Base-by-base conservation (phyloP, 208 protist species). In the Spongospora subterranea region DNA sequence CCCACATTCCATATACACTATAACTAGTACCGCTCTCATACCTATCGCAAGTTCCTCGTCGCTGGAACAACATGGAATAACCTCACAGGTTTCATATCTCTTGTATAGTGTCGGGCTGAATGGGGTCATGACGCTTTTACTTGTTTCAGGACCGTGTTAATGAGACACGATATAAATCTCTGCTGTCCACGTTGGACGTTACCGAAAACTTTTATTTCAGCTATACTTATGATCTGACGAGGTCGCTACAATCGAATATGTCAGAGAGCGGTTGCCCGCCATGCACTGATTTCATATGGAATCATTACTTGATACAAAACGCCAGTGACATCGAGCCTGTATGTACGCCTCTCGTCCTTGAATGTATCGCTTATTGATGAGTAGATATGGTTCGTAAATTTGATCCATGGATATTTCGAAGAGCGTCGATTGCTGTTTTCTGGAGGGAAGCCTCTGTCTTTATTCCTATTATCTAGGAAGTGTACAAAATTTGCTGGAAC, bases 351-450 rank as follows among this genome's bases (percentile, higher is more conserved):
- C 24, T 24, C 50, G 50, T 60, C 6, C 50, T 60, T 6, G 50
- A 29, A 60, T 6, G 24, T 29, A 24, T 60, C 50, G 24, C 50
- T 60, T 29, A 82, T 35, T 82, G 40, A 82, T 41, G 77, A 88
- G 11, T 20, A 45, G 32, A 32, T 38, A 13, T 93, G 92, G 92
- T 71, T 64, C 0, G 38, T 93, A 17, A 11, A 45, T 40, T 20
- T 93, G 54, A 92, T 93, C 41, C 89, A 93, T 53, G 92, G 92
- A 39, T 93, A 60, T 64, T 93, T 93, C 65, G 88, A 93, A 43
- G 88, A 93, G 41, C 65, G 39, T 29, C 13, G 29, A 20, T 92
- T 11, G 11, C 39, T 35, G 32, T 46, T 88, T 0, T 40, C 76
- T 60, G 0, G 13, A 1, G 32, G 92, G n/a, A 24, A 35, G 24